Evolutionary conservation across 768 basidiomycete species (phyloP), one percentile per base, ranked within the genome.

Genomic region (Lactarius sp.): DNA sequence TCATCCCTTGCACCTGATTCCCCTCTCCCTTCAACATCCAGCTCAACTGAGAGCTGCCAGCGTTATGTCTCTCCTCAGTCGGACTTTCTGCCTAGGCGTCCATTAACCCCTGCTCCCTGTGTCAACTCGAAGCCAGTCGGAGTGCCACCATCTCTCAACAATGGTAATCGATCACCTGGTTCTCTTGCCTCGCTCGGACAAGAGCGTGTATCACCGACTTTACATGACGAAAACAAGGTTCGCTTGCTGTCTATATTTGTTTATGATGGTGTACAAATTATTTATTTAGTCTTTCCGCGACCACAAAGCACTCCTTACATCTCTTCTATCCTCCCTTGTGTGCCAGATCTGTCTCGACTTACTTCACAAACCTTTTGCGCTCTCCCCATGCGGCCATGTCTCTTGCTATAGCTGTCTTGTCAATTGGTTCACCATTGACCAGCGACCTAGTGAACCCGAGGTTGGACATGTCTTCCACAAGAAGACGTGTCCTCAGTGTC

Each of bases 331-430:
- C 65, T 80, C 85, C 0, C 72, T 90, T 31, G 87, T 83, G 13
- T 92, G 90, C 64, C 87, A 91, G 72, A 86, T 92, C 65, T 92
- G 90, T 70, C 77, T 91, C 33, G 88, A 90, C 68, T 75, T 88
- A 27, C 78, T 92, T 72, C 78, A 87, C 71, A 83, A 81, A 66
- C 89, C 90, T 0, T 92, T 83, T 66, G 84, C 88, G 0, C 82
- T 90, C 20, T 80, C 86, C 0, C 88, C 89, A 0, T 92, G 89
- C 62, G 89, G 90, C 5, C 88, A 90, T 65, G 76, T 88, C 53
- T 83, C 83, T 3, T 92, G 89, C 69, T 81, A 90, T 63, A 70
- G 74, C 16, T 91, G 90, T 69, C 83, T 93, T 12, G 79, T 92
- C 18, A 79, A 80, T 39, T 93, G 90, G 90, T 93, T 92, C 73